These are phyloP conservation scores for Xerocomus nothofagi DNA, from an alignment of 1,284 basidiomycete species.

Conservation along the genomic window DNA sequence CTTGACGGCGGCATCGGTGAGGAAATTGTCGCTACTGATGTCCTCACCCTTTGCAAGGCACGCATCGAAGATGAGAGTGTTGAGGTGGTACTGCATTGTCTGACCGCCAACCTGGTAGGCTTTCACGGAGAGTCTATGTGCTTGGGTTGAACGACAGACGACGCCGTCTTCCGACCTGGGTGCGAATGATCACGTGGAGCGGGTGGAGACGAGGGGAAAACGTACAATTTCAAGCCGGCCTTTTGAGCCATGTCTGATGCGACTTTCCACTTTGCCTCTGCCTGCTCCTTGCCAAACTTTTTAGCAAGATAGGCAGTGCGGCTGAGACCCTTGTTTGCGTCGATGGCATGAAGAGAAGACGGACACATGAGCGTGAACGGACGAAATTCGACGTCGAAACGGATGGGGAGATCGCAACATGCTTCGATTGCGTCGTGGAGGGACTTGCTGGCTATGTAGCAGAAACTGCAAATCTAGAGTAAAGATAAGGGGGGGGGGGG, in stretches of 20 bases:
- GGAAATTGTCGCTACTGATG: slow-evolving; percentile 56
- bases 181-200: not conserved
- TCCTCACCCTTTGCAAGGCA: slow-evolving; percentile 68
- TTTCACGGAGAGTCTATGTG: slow-evolving; percentile 73
- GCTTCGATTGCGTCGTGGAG: slow-evolving; percentile 65
- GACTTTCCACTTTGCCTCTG: slow-evolving; percentile 46
- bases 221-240: slow-evolving; percentile 69
- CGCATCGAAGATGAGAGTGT: slow-evolving; percentile 63
- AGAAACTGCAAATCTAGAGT: slow-evolving; percentile 66
- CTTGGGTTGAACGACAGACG: slow-evolving; percentile 63
- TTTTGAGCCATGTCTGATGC: slow-evolving; percentile 53
- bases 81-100: slow-evolving; percentile 55
- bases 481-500: slow-evolving; percentile 7
- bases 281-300: slow-evolving; percentile 61
- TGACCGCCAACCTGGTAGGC: slow-evolving; percentile 69
- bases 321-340: slow-evolving; percentile 41
- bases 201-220: slow-evolving; percentile 12
- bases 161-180: slow-evolving; percentile 56
- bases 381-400: slow-evolving; percentile 72
- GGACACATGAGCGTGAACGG: slow-evolving; percentile 68
- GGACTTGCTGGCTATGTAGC: slow-evolving; percentile 73
- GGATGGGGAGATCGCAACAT: slow-evolving; percentile 59
- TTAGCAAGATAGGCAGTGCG: slow-evolving; percentile 38
- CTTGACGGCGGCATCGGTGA: slow-evolving; percentile 62
- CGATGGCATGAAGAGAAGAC: slow-evolving; percentile 46